A percentile compares a stretch with the other conserved stretches of the same genome.
Conservation (phyloP, 345 rosid genomes). For the Ricinus communis region DNA sequence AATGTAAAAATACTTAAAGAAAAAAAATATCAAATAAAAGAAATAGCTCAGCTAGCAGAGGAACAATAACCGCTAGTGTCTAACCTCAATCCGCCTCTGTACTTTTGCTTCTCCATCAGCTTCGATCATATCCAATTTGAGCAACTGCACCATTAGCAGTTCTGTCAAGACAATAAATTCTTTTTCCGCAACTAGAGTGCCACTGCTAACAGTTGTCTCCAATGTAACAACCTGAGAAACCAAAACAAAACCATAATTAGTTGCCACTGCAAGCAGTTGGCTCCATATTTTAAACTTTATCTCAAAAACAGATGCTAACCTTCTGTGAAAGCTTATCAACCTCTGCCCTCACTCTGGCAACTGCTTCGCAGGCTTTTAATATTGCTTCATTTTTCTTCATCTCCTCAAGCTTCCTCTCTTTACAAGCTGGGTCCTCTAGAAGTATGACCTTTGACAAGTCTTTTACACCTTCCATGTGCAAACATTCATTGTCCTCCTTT, state of each 20-base stretch:
- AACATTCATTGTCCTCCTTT: slow-evolving; percentile 45
- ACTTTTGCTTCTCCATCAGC: slow-evolving; percentile 55
- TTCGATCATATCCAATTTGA: slow-evolving; percentile 44
- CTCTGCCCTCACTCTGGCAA: slow-evolving; percentile 44
- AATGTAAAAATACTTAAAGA: neutral
- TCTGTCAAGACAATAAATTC: slow-evolving; percentile 46
- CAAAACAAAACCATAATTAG: neutral
- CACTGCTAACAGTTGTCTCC: slow-evolving; percentile 32
- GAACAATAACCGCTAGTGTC: neutral
- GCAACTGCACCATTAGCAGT: slow-evolving; percentile 47
- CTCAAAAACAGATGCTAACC: slow-evolving; percentile 23
- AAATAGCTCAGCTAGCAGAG: neutral
- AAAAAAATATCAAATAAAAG: neutral
- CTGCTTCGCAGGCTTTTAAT: slow-evolving; percentile 35
- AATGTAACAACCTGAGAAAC: slow-evolving; percentile 42
- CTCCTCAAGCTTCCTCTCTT: slow-evolving; percentile 49
- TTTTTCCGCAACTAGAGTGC: slow-evolving; percentile 39
- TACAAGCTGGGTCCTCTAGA: slow-evolving; percentile 56
- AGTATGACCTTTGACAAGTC: slow-evolving; percentile 49
- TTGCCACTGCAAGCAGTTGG: no score
- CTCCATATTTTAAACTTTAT: no score
- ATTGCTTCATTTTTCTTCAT: slow-evolving; percentile 35
- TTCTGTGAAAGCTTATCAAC: slow-evolving; percentile 48
- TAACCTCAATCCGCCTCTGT: slow-evolving; percentile 50
- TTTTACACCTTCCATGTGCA: slow-evolving; percentile 53